A percentile compares a stretch with the other conserved stretches of the same genome.
Evolutionary conservation across 495 filamentous ascomycete genomes (phyloP).

Genomic region (Pyronema domesticum): DNA sequence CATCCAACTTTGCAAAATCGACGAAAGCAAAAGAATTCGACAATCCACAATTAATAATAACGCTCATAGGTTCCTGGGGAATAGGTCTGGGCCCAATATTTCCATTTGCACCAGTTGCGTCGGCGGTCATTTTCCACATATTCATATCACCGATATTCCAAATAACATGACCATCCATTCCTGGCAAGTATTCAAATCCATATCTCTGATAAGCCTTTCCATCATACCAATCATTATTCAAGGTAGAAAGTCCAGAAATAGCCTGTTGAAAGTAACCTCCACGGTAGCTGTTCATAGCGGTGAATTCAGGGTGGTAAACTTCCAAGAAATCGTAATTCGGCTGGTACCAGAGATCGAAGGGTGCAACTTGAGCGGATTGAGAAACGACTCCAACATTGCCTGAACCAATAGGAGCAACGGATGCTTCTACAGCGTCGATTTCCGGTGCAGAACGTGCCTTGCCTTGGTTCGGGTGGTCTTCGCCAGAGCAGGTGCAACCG

Average conservation of each 20-base stretch:
- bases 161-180: conserved; percentile 39
- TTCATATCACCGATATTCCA: conserved; percentile 52
- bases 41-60: conserved; percentile 61
- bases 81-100: conserved; percentile 55
- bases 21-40: conserved; percentile 47
- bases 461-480: conserved; percentile 56
- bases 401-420: conserved; percentile 34
- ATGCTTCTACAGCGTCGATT: conserved; percentile 61
- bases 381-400: conserved; percentile 43
- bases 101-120: conserved; percentile 50
- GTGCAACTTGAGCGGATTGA: conserved; percentile 55
- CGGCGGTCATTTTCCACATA: conserved; percentile 49
- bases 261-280: conserved; percentile 59
- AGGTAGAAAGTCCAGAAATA: conserved; percentile 46
- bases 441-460: conserved; percentile 54
- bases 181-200: conserved; percentile 57
- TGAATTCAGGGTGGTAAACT: conserved; percentile 42
- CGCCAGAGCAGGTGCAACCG: conserved; percentile 44
- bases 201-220: conserved; percentile 56
- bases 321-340: conserved; percentile 54
- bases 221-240: conserved; percentile 66
- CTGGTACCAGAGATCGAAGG: conserved; percentile 62
- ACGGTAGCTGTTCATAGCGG: conserved; percentile 45
- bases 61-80: conserved; percentile 50
- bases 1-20: conserved; percentile 34